These are phyloP conservation scores for Alisma plantagoaquatica DNA, from an alignment of 106 monocot species.

Conservation along the genomic window DNA sequence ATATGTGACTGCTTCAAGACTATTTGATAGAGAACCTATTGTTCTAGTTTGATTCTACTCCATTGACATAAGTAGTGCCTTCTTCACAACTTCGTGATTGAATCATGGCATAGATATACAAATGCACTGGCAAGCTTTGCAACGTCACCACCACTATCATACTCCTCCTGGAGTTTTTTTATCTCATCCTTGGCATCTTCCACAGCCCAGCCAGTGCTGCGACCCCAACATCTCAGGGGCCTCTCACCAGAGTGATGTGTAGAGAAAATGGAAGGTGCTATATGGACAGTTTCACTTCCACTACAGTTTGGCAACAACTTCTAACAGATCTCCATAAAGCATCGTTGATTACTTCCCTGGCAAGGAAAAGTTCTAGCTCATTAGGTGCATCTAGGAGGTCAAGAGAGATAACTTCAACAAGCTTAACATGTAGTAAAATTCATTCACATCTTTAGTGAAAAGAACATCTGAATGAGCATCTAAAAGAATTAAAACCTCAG, in stretches of 20 bases:
- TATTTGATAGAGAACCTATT: too few species aligned
- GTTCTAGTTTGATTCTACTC: too few species aligned
- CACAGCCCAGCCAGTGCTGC: slow-evolving; percentile 77
- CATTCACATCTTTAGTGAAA: slow-evolving; percentile 59
- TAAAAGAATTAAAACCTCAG: too few species aligned
- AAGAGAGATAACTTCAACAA: slow-evolving; percentile 67
- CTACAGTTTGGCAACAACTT: slow-evolving; percentile 38
- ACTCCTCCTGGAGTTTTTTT: slow-evolving; percentile 68
- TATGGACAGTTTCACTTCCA: slow-evolving; percentile 49
- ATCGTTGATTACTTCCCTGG: slow-evolving; percentile 81
- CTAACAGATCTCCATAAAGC: slow-evolving; percentile 42
- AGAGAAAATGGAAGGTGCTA: slow-evolving; percentile 49
- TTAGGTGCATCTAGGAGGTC: slow-evolving; percentile 76
- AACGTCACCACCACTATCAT: slow-evolving; percentile 59
- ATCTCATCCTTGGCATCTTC: slow-evolving; percentile 94
- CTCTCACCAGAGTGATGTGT: slow-evolving; percentile 79
- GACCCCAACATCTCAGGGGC: slow-evolving; percentile 80
- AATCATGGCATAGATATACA: slow-evolving; percentile 82
- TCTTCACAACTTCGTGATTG: slow-evolving; percentile 85
- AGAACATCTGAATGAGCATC: slow-evolving; percentile 46
- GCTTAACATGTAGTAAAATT: slow-evolving; percentile 66
- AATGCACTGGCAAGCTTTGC: slow-evolving; percentile 68
- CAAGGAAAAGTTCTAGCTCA: slow-evolving; percentile 74
- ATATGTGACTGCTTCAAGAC: too few species aligned
- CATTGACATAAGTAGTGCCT: slow-evolving; percentile 77